Evolutionary conservation across 768 basidiomycete genomes (phyloP).

Genomic region (Calocybe cyanea): DNA sequence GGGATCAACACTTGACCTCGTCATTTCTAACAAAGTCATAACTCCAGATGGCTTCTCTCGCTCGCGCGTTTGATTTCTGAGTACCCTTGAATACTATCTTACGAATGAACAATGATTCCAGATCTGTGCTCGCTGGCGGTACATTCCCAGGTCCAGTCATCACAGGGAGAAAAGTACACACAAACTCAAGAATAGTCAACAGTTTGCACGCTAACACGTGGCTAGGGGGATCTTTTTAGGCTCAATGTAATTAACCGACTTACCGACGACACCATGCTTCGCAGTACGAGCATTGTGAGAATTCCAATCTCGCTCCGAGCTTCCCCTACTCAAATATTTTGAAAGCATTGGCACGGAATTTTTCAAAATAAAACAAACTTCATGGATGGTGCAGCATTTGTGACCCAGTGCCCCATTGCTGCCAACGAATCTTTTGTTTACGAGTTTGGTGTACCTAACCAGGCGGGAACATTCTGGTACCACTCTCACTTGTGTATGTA

Average conservation of each 20-base stretch:
- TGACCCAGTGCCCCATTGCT: slow-evolving; percentile 39
- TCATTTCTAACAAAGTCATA: slow-evolving; percentile 38
- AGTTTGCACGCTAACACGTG: neutral
- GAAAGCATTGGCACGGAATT: slow-evolving; percentile 42
- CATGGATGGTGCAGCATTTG: slow-evolving; percentile 30
- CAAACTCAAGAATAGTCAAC: neutral
- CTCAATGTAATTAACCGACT: slow-evolving; percentile 20
- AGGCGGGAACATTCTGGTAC: slow-evolving; percentile 24
- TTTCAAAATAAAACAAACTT: slow-evolving; percentile 31
- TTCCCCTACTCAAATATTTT: neutral
- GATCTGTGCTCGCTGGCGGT: slow-evolving; percentile 23
- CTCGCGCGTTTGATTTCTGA: slow-evolving; percentile 24
- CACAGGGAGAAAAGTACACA: slow-evolving; percentile 22
- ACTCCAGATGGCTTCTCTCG: slow-evolving; percentile 47
- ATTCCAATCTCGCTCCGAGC: neutral
- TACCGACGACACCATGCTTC: slow-evolving; percentile 18
- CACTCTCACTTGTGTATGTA: slow-evolving; percentile 22
- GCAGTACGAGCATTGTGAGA: slow-evolving; percentile 12
- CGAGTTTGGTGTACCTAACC: slow-evolving; percentile 22
- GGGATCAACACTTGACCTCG: slow-evolving; percentile 29
- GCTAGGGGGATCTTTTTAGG: slow-evolving; percentile 18
- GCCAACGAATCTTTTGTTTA: slow-evolving; percentile 33
- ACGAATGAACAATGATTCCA: slow-evolving; percentile 1
- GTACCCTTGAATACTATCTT: neutral
- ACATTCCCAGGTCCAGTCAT: slow-evolving; percentile 26